These are phyloP conservation scores for Candida tammaniensis DNA, from an alignment of 805 yeast species.

Conservation along the genomic window DNA sequence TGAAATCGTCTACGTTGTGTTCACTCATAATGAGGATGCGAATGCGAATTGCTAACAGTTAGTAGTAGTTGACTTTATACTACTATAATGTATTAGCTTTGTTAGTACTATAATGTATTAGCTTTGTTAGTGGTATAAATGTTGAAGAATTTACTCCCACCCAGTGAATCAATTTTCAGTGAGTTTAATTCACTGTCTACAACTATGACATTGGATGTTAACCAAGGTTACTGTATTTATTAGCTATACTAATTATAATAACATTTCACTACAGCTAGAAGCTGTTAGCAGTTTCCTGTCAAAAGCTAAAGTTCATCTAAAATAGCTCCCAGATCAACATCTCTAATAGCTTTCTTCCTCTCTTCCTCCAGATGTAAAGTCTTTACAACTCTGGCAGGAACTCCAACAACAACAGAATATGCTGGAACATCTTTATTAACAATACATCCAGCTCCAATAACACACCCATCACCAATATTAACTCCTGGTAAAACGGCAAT, in stretches of 20 bases:
- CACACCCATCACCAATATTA: conserved; percentile 57
- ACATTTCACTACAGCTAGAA: neutral
- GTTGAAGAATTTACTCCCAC: too few relatives aligned
- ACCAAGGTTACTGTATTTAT: too few relatives aligned
- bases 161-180: too few relatives aligned
- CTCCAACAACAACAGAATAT: conserved; percentile 58
- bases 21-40: too few relatives aligned
- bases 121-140: too few relatives aligned
- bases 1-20: conserved; percentile 27
- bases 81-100: too few relatives aligned
- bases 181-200: too few relatives aligned
- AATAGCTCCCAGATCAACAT: conserved; percentile 3
- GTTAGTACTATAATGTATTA: too few relatives aligned
- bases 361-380: conserved; percentile 20
- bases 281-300: neutral
- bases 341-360: conserved; percentile 12
- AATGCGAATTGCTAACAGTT: too few relatives aligned
- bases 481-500: conserved; percentile 62
- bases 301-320: neutral
- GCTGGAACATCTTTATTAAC: conserved; percentile 58
- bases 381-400: conserved; percentile 52
- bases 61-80: too few relatives aligned
- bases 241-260: too few relatives aligned
- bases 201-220: too few relatives aligned
- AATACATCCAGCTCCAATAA: conserved; percentile 67